Evolutionary conservation across 2,329 filamentous ascomycete species (phyloP).

Genomic region (Neurospora sp.): DNA sequence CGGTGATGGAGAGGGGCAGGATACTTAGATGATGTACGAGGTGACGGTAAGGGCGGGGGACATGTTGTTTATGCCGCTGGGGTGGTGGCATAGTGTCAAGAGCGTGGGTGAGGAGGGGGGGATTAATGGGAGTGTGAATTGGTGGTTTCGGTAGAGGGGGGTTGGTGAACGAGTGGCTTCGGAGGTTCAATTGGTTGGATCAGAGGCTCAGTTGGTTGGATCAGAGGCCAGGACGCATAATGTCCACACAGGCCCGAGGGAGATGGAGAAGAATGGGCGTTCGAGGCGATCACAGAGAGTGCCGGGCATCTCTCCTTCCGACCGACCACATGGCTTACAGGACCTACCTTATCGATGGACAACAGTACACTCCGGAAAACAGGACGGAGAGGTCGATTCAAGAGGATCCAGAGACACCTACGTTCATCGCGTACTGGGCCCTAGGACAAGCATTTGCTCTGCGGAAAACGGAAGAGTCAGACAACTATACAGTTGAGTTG

Average conservation of each 20-base stretch:
- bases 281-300: not conserved
- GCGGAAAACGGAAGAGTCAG: not conserved
- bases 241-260: not conserved
- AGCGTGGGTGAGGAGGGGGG: constrained; percentile 39
- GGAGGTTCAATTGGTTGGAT: not conserved
- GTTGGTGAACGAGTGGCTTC: not conserved
- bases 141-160: constrained; percentile 58
- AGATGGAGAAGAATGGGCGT: not conserved
- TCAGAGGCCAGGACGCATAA: not conserved
- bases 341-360: not conserved
- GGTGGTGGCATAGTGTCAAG: constrained; percentile 81
- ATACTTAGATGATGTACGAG: constrained; percentile 31
- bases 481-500: not conserved
- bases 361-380: not conserved
- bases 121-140: constrained; percentile 48
- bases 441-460: not conserved
- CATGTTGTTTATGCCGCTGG: constrained; percentile 66
- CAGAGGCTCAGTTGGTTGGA: not conserved
- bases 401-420: not conserved
- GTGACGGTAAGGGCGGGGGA: constrained; percentile 54
- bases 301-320: not conserved
- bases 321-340: not conserved
- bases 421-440: not conserved
- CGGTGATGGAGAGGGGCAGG: constrained; percentile 10
- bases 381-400: not conserved